Evolutionary conservation across 140 eudicot genomes (phyloP), one percentile per base, ranked within the genome.

Genomic region (Bidens hawaiensis): DNA sequence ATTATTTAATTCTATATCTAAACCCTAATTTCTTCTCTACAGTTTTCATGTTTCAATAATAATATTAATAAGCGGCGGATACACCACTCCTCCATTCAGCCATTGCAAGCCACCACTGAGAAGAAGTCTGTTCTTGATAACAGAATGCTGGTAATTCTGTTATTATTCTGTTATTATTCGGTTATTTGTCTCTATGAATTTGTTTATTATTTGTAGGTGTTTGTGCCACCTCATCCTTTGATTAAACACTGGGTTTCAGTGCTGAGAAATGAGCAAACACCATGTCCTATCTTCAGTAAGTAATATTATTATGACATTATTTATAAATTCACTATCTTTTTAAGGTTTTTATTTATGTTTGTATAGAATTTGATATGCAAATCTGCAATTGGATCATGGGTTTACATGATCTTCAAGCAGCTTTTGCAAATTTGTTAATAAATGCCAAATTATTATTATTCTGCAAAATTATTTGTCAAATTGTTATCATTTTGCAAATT

Each of bases 161-260:
- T 2, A 2, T 30, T 17, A 26, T 27, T 26, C 1, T 4, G 26
- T 53, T 13, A 21, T 24, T 12, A 1, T 25, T 14, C 0, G 34
- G 17, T 10, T 23, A 18, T 47, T 24, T 52, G 17, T 4, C 30
- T 28, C 0, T 0, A 23, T 55, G 3, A 28, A 13, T 11, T 56
- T 50, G 61, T 42, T 34, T 1, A 18, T 47, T 28, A 48, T 14
- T 13, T 74, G 55, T 53, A 89, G 97, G 96, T 85, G 13, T 88
- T 79, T 81, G 99, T 94, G 70, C 99, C 99, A 36, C 88, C 97
- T 21, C 99, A 94, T 82, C 95, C 99, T 25, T 78, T 94, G 82
- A 85, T 94, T 45, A 94, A 94, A 75, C 99, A 94, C 57, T 94
- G 99, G 99, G 85, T 94, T 40, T 88, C 99, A 9, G 94, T 88